These are phyloP conservation scores for Hyphochytrium catenoides DNA, from an alignment of 352 stramenopile genomes.

Conservation along the genomic window DNA sequence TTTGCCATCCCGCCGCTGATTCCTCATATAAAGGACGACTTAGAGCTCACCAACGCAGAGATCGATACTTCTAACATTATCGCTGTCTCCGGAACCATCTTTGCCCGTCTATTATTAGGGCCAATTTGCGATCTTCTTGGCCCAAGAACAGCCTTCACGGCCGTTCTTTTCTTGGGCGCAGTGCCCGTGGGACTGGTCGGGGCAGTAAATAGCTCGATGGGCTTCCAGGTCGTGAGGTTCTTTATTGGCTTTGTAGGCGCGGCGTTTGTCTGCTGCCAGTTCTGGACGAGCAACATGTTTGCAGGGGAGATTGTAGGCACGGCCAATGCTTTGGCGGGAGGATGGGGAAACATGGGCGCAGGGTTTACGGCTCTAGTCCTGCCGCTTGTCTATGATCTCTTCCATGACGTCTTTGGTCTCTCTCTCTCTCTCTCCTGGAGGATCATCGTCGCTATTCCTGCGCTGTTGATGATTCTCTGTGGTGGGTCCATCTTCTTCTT, in stretches of 20 bases:
- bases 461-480: constrained; percentile 46
- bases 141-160: constrained; percentile 45
- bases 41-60: constrained; percentile 56
- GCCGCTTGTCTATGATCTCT: constrained; percentile 52
- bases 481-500: constrained; percentile 37
- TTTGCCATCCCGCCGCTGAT: constrained; percentile 83
- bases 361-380: constrained; percentile 67
- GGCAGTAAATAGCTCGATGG: constrained; percentile 44
- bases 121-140: constrained; percentile 78
- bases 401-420: constrained; percentile 26
- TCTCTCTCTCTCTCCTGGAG: constrained; percentile 65
- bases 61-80: constrained; percentile 76
- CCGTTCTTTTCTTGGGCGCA: constrained; percentile 45
- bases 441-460: constrained; percentile 67
- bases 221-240: constrained; percentile 64
- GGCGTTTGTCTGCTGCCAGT: constrained; percentile 81
- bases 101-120: constrained; percentile 69
- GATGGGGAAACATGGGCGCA: constrained; percentile 75
- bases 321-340: constrained; percentile 71
- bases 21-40: constrained; percentile 53
- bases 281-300: constrained; percentile 85
- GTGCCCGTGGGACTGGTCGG: constrained; percentile 61
- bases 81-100: constrained; percentile 66
- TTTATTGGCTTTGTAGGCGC: constrained; percentile 81
- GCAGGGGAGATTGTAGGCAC: constrained; percentile 73